Evolutionary conservation across 306 rosid species (phyloP), one percentile per base, ranked within the genome.

Genomic region (Oemleria cerasiformis): DNA sequence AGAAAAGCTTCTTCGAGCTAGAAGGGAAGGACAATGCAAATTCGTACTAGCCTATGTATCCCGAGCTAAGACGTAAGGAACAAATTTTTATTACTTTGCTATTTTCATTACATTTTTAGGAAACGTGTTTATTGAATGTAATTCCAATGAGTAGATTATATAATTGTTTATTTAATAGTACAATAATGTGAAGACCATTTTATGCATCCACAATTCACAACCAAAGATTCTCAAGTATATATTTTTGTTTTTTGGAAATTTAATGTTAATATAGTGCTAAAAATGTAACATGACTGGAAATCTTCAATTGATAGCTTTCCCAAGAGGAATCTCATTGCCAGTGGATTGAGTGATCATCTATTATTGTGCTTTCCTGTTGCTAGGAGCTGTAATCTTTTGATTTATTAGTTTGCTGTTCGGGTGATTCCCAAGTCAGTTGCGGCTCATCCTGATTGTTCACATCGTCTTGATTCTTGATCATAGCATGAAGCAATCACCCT

Each of bases 31-130:
- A 44, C 65, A 76, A 59, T 88, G 96, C 88, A 93, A 87, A 78
- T 93, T 93, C 89, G 88, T 90, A 65, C 93, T 93, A 34, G 97
- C 92, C 64, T 93, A 93, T 60, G 90, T 93, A 59, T 93, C 98
- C 74, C 85, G 98, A 73, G 83, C 92, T 23, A 90, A 86, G 81
- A 78, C 8, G 96, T 90, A 82, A 60, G 97, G 63, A 74, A 44
- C 51, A 41, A 67, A 36, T 53, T 14, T 2, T 39, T 56, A 48
- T 45, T 70, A 66, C 69, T 19, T 75, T 68, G 71, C 57, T 60
- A 23, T 19, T 53, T 63, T 75, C 67, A 67, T 49, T 58, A 19
- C 20, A 68, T 20, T 55, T 58, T 57, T 8, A 3, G 53, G 9
- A 43, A 53, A 6, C 40, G 49, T 53, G n/a, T 66, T 55, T 42